Percentiles rank a stretch among this genome's conserved stretches.
phyloP scores from a whole-genome alignment of 2,329 filamentous ascomycete species.

The Diaporthe sp. region DNA sequence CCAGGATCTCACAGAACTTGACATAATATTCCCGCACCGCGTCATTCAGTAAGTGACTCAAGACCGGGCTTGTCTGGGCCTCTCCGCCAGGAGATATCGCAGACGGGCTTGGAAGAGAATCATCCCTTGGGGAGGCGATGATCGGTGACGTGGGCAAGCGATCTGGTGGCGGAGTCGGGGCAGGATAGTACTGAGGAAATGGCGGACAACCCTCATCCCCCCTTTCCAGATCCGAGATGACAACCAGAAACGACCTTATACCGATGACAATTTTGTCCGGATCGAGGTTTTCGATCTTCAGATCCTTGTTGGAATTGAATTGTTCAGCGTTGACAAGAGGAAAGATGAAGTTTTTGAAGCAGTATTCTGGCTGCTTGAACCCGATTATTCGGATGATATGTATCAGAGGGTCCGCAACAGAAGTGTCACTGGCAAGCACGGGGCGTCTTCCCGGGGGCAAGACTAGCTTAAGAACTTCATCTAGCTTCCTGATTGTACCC shows the following conservation, averaged over 20 bases:
- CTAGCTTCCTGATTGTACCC: constrained; percentile 81
- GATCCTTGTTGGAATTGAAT: constrained; percentile 81
- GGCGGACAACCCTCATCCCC: constrained; percentile 83
- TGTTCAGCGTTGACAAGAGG: constrained; percentile 93
- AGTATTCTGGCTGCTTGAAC: constrained; percentile 93
- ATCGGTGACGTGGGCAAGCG: constrained; percentile 65
- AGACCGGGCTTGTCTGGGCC: constrained; percentile 75
- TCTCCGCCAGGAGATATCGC: constrained; percentile 65
- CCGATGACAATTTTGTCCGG: constrained; percentile 98
- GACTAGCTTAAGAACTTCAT: constrained; percentile 89
- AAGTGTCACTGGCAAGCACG: constrained; percentile 84
- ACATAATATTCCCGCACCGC: constrained; percentile 87
- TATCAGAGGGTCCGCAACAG: constrained; percentile 90
- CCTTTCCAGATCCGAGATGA: constrained; percentile 93
- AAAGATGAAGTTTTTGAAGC: constrained; percentile 93
- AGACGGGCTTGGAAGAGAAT: constrained; percentile 47
- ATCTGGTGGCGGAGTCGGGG: constrained; percentile 55
- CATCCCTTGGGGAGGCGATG: constrained; percentile 55
- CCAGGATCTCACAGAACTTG: constrained; percentile 93
- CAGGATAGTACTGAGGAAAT: constrained; percentile 80
- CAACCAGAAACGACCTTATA: constrained; percentile 91
- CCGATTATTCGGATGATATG: constrained; percentile 96
- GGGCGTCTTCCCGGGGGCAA: constrained; percentile 85
- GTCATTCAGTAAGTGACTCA: constrained; percentile 77
- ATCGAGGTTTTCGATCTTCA: constrained; percentile 92